Conservation (phyloP, 768 basidiomycete species). For the Rhizopogon rudus region DNA sequence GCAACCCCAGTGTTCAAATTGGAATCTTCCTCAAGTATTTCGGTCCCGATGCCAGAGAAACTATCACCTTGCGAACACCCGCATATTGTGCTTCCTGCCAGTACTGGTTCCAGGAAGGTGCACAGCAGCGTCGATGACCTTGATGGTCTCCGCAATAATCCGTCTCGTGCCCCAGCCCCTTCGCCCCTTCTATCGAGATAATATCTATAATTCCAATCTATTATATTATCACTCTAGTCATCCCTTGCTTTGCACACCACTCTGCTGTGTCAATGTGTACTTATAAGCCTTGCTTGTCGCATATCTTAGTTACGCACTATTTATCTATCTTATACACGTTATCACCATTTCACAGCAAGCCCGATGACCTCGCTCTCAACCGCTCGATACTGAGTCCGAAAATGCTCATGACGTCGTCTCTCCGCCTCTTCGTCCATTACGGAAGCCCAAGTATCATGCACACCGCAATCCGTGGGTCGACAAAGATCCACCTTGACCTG, state of each 20-base stretch:
- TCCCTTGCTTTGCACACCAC: conserved; percentile 9
- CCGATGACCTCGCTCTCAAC: conserved; percentile 85
- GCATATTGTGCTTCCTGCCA: conserved; percentile 56
- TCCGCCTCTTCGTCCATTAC: conserved; percentile 41
- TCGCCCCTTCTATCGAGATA: not conserved
- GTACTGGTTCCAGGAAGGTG: conserved; percentile 50
- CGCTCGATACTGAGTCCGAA: conserved; percentile 79
- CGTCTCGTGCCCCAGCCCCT: not conserved
- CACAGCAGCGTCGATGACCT: conserved; percentile 32
- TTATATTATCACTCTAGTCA: conserved; percentile 23
- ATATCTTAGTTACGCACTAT: conserved; percentile 7
- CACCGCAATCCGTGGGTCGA: conserved; percentile 21
- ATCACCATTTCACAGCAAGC: conserved; percentile 68
- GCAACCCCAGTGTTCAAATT: conserved; percentile 2
- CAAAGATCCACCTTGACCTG: conserved; percentile 40
- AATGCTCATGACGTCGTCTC: conserved; percentile 37
- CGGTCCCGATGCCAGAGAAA: conserved; percentile 67
- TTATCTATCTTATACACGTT: not conserved
- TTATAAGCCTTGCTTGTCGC: conserved; percentile 7
- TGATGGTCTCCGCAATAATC: not conserved
- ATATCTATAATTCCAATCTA: conserved; percentile 11
- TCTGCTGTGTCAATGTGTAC: conserved; percentile 17
- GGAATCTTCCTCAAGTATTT: conserved; percentile 42
- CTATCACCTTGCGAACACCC: conserved; percentile 42
- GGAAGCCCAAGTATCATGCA: conserved; percentile 30